Evolutionary conservation across 2,329 filamentous ascomycete genomes (phyloP).

Genomic region (Alternaria ethzedia): DNA sequence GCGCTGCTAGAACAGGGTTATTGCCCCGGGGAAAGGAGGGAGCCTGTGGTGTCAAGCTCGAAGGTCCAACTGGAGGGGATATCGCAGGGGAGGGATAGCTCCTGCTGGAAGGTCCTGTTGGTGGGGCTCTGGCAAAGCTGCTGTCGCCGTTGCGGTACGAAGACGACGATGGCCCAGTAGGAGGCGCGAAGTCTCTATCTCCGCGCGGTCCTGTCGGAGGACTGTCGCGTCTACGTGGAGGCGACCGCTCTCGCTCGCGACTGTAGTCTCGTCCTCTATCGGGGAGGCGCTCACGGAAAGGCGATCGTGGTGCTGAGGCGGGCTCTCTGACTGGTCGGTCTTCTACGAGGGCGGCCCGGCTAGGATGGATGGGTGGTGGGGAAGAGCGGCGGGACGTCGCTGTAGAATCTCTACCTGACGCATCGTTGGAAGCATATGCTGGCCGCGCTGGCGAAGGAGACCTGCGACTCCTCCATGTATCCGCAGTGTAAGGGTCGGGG

Average conservation of each 20-base stretch:
- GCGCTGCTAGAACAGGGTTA: slow-evolving; percentile 49
- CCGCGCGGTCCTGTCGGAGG: slow-evolving; percentile 46
- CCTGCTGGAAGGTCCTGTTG: slow-evolving; percentile 48
- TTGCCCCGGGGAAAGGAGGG: slow-evolving; percentile 43
- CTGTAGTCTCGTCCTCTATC: slow-evolving; percentile 34
- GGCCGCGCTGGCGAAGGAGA: slow-evolving; percentile 58
- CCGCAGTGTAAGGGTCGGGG: slow-evolving; percentile 55
- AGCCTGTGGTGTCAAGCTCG: slow-evolving; percentile 37
- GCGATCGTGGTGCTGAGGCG: slow-evolving; percentile 43
- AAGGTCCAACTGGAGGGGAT: slow-evolving; percentile 50
- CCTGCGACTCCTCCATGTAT: slow-evolving; percentile 58
- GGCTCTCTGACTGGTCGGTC: slow-evolving; percentile 34
- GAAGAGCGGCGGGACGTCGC: slow-evolving; percentile 67
- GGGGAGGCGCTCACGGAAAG: slow-evolving; percentile 44
- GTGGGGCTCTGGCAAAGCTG: slow-evolving; percentile 45
- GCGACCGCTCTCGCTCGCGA: slow-evolving; percentile 41
- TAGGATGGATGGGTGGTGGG: slow-evolving; percentile 62
- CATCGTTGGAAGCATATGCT: slow-evolving; percentile 53
- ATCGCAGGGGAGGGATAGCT: slow-evolving; percentile 47
- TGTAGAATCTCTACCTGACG: slow-evolving; percentile 61
- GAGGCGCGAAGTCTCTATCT: slow-evolving; percentile 47
- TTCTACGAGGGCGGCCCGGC: slow-evolving; percentile 54
- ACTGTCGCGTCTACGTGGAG: slow-evolving; percentile 47
- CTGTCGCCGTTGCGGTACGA: slow-evolving; percentile 47
- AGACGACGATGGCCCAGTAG: slow-evolving; percentile 42